A percentile compares a stretch with the other conserved stretches of the same genome.
phyloP scores from a whole-genome alignment of 345 rosid species.

The Populus alba region DNA sequence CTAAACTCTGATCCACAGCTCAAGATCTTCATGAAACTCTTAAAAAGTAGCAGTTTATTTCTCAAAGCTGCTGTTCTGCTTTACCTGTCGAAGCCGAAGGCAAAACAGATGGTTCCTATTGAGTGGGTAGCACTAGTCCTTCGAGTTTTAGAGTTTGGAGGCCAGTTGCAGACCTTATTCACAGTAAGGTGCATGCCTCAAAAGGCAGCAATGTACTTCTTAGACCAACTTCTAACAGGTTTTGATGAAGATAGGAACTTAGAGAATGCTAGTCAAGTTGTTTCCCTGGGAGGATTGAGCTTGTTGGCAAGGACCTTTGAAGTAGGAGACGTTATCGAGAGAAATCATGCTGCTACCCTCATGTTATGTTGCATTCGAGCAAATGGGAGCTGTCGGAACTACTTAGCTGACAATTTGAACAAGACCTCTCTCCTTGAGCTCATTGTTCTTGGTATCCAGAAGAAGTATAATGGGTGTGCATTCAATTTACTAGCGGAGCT shows the following conservation, averaged over 20 bases:
- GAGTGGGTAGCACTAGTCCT: constrained; percentile 61
- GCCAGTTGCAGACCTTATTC: constrained; percentile 55
- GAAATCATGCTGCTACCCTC: constrained; percentile 37
- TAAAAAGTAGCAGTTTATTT: constrained; percentile 50
- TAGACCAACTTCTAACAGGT: constrained; percentile 56
- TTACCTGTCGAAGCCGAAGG: constrained; percentile 51
- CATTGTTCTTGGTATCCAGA: constrained; percentile 32
- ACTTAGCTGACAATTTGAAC: constrained; percentile 48
- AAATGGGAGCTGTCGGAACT: constrained; percentile 44
- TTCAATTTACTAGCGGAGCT: constrained; percentile 43
- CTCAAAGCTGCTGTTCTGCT: constrained; percentile 59
- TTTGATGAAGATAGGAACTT: constrained; percentile 55
- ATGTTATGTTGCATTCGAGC: constrained; percentile 47
- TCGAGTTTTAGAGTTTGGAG: constrained; percentile 60
- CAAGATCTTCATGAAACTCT: constrained; percentile 48
- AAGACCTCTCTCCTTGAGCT: constrained; percentile 52
- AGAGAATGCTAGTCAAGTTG: constrained; percentile 55
- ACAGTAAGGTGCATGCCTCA: constrained; percentile 45
- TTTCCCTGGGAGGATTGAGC: constrained; percentile 50
- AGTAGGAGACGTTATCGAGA: constrained; percentile 33
- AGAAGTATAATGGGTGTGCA: constrained; percentile 20
- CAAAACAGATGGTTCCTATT: constrained; percentile 58
- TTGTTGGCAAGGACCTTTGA: constrained; percentile 36
- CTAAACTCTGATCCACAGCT: constrained; percentile 55
- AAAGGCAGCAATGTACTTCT: constrained; percentile 55